Evolutionary conservation across 2,329 filamentous ascomycete species (phyloP).

Genomic region (Gaeumannomyces tritici): DNA sequence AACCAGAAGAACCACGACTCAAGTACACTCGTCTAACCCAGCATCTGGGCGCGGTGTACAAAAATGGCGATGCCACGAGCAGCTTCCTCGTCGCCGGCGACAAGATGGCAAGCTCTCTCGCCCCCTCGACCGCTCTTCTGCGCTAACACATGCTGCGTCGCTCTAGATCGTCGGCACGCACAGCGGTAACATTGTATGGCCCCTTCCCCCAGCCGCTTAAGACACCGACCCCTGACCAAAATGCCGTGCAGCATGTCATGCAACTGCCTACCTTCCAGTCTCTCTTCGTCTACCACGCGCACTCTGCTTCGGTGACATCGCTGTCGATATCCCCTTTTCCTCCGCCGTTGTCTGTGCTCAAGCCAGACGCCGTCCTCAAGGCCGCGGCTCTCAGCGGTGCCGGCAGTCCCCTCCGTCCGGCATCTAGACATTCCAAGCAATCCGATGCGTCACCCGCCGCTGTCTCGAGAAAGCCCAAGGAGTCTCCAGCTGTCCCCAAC

Average conservation of each 20-base stretch:
- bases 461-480: slow-evolving; percentile 39
- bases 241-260: slow-evolving; percentile 60
- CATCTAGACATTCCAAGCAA: slow-evolving; percentile 27
- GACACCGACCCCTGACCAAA: slow-evolving; percentile 15
- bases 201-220: not conserved
- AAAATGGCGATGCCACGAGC: slow-evolving; percentile 91
- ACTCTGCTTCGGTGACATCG: slow-evolving; percentile 81
- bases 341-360: slow-evolving; percentile 36
- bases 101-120: slow-evolving; percentile 68
- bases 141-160: not conserved
- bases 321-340: slow-evolving; percentile 87
- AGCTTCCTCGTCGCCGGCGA: slow-evolving; percentile 84
- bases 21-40: slow-evolving; percentile 87
- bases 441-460: slow-evolving; percentile 38
- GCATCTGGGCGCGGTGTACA: slow-evolving; percentile 71
- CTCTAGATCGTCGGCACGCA: slow-evolving; percentile 80
- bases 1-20: slow-evolving; percentile 87
- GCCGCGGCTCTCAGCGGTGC: slow-evolving; percentile 23
- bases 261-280: slow-evolving; percentile 73
- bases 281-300: slow-evolving; percentile 81
- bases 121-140: not conserved
- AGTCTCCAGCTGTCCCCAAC: slow-evolving; percentile 51
- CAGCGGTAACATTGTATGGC: slow-evolving; percentile 83
- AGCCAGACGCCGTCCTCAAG: slow-evolving; percentile 27
- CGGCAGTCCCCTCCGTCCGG: slow-evolving; percentile 21